These are phyloP conservation scores for Vickermania spadyakhi DNA, from an alignment of 208 protist species.

Conservation along the genomic window DNA sequence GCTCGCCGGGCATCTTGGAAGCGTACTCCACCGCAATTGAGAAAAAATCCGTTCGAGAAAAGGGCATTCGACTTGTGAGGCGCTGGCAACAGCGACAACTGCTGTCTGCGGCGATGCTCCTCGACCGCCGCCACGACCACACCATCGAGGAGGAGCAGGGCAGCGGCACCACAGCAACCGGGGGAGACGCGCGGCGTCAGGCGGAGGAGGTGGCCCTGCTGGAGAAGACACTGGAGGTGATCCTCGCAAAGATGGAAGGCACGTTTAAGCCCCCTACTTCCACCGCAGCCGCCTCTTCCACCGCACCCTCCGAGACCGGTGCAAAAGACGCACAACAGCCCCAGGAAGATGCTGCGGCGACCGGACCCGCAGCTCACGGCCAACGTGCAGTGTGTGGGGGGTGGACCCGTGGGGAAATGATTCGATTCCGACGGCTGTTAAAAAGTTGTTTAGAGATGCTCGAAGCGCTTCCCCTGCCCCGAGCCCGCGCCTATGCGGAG, in stretches of 20 bases:
- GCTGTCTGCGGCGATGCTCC: slow-evolving; percentile 12
- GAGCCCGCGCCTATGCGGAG: slow-evolving; percentile 37
- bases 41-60: slow-evolving; percentile 27
- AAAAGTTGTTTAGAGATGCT: slow-evolving; percentile 43
- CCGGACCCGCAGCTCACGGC: no score
- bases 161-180: slow-evolving; percentile 19
- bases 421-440: slow-evolving; percentile 31
- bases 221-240: neutral
- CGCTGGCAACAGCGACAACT: slow-evolving; percentile 46
- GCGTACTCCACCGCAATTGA: slow-evolving; percentile 16
- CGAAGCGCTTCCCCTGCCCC: slow-evolving; percentile 36
- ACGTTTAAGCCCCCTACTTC: neutral
- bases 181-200: neutral
- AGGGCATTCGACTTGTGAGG: slow-evolving; percentile 31
- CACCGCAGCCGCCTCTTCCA: neutral
- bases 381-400: no score
- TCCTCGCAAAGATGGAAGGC: slow-evolving; percentile 1
- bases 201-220: neutral
- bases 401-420: slow-evolving; percentile 22
- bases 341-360: neutral
- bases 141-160: no score
- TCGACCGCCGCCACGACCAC: no score
- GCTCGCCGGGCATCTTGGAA: slow-evolving; percentile 13
- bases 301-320: neutral
- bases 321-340: neutral